Percentiles rank a stretch among this genome's conserved stretches.
phyloP scores from a whole-genome alignment of 2,329 filamentous ascomycete genomes.

The Cladosporium halotolerans region DNA sequence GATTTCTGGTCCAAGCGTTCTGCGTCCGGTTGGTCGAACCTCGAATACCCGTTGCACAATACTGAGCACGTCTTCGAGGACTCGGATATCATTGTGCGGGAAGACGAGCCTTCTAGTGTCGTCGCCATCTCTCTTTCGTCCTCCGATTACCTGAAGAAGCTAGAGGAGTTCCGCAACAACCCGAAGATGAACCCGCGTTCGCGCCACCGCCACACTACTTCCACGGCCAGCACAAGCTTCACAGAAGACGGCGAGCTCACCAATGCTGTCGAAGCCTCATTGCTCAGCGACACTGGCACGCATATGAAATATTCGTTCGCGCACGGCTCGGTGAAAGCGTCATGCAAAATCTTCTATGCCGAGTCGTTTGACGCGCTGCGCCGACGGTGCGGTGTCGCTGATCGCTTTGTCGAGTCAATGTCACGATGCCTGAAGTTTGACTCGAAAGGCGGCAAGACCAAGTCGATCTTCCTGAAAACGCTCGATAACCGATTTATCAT shows the following conservation, averaged over 20 bases:
- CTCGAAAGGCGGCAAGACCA: slow-evolving; percentile 94
- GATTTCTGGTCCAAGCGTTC: slow-evolving; percentile 99
- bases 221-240: slow-evolving; percentile 18
- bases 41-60: slow-evolving; percentile 78
- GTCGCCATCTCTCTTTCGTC: slow-evolving; percentile 89
- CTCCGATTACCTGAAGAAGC: slow-evolving; percentile 76
- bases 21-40: slow-evolving; percentile 82
- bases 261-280: slow-evolving; percentile 73
- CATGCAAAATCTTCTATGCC: slow-evolving; percentile 97
- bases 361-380: slow-evolving; percentile 95
- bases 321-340: slow-evolving; percentile 87
- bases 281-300: slow-evolving; percentile 78
- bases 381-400: slow-evolving; percentile 84
- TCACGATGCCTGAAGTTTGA: slow-evolving; percentile 97
- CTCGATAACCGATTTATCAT: slow-evolving; percentile 89
- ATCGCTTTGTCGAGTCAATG: slow-evolving; percentile 89
- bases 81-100: slow-evolving; percentile 91
- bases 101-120: slow-evolving; percentile 94
- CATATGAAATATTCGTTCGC: slow-evolving; percentile 95
- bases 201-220: slow-evolving; percentile 14
- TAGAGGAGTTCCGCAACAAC: slow-evolving; percentile 55
- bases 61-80: slow-evolving; percentile 95
- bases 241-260: slow-evolving; percentile 49
- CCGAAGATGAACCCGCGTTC: slow-evolving; percentile 19
- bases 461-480: slow-evolving; percentile 94